A percentile compares a stretch with the other conserved stretches of the same genome.
Conservation (phyloP, 2,329 filamentous ascomycete genomes). For the Phialocephala subalpina region DNA sequence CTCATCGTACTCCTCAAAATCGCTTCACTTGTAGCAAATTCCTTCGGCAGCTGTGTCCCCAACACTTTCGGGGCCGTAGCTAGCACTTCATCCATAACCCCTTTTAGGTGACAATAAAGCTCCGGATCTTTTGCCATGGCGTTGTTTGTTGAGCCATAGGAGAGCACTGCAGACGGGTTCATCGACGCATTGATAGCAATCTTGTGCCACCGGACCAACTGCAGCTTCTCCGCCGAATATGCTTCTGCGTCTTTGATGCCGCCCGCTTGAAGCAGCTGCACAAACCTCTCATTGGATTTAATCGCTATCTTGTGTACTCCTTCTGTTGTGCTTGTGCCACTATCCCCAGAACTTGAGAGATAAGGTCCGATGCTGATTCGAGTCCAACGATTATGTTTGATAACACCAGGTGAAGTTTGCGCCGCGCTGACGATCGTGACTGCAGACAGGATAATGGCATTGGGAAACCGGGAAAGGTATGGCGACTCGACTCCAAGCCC, state of each 20-base stretch:
- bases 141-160: slow-evolving; percentile 69
- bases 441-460: slow-evolving; percentile 67
- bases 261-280: slow-evolving; percentile 53
- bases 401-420: slow-evolving; percentile 67
- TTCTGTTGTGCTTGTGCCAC: slow-evolving; percentile 34
- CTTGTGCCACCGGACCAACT: slow-evolving; percentile 79
- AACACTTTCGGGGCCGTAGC: slow-evolving; percentile 69
- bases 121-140: slow-evolving; percentile 72
- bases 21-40: slow-evolving; percentile 68
- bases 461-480: slow-evolving; percentile 68
- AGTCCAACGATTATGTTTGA: slow-evolving; percentile 79
- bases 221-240: slow-evolving; percentile 70
- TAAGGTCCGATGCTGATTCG: slow-evolving; percentile 75
- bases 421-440: slow-evolving; percentile 76
- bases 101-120: slow-evolving; percentile 66
- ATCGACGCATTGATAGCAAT: slow-evolving; percentile 79
- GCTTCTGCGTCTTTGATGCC: slow-evolving; percentile 71
- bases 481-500: slow-evolving; percentile 53
- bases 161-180: slow-evolving; percentile 76
- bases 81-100: slow-evolving; percentile 75
- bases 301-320: slow-evolving; percentile 25
- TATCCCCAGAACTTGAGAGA: slow-evolving; percentile 52
- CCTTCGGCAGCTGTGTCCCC: slow-evolving; percentile 64
- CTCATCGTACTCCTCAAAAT: slow-evolving; percentile 69
- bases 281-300: slow-evolving; percentile 52